These are phyloP conservation scores for Debaryomyces castellii DNA, from an alignment of 805 yeast genomes.

Conservation along the genomic window DNA sequence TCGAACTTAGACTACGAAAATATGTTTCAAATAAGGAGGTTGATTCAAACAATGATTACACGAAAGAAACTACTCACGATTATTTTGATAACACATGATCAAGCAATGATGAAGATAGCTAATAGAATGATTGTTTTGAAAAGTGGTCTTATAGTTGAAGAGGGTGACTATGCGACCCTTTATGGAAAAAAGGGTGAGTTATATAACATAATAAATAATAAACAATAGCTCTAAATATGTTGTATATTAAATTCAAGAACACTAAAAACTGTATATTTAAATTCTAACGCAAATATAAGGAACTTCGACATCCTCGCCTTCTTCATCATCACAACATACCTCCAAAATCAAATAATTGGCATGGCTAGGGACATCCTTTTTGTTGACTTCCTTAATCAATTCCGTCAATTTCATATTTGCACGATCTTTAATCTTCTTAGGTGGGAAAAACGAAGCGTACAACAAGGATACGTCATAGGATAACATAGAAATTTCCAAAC, in stretches of 20 bases:
- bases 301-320: conserved; percentile 94
- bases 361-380: conserved; percentile 74
- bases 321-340: conserved; percentile 86
- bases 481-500: conserved; percentile 85
- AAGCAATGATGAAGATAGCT: conserved; percentile 61
- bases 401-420: conserved; percentile 64
- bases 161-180: conserved; percentile 37
- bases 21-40: conserved; percentile 45
- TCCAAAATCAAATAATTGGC: conserved; percentile 81
- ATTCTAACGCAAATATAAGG: conserved; percentile 73
- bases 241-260: neutral
- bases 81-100: conserved; percentile 72
- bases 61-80: conserved; percentile 34
- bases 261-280: conserved; percentile 9
- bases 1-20: conserved; percentile 78
- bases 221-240: neutral
- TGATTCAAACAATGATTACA: conserved; percentile 41
- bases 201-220: conserved; percentile 8
- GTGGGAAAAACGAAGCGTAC: conserved; percentile 92
- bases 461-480: conserved; percentile 86
- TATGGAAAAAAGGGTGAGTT: conserved; percentile 23
- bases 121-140: conserved; percentile 49
- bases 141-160: conserved; percentile 48
- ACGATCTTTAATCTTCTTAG: conserved; percentile 83
- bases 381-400: conserved; percentile 79